phyloP scores from a whole-genome alignment of 2,329 filamentous ascomycete species.

The Cercospora citrullina region DNA sequence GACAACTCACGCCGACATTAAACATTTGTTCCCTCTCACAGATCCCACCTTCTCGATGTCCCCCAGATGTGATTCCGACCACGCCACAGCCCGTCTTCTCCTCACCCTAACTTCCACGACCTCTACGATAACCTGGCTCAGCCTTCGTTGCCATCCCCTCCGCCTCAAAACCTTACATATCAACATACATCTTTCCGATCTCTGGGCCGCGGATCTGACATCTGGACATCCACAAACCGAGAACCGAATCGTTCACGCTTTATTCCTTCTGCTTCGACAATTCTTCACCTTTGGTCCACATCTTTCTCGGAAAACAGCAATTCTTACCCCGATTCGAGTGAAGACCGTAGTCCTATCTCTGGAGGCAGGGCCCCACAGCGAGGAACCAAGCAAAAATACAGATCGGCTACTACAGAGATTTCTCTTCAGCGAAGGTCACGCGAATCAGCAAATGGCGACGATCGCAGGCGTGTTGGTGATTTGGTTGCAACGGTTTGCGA shows the following conservation, averaged over 20 bases:
- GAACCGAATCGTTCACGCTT: conserved; percentile 11
- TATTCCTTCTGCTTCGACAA: conserved; percentile 3
- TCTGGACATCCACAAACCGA: neutral
- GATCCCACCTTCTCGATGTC: neutral
- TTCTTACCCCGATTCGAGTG: neutral
- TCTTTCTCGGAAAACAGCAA: neutral
- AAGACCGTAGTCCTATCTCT: conserved; percentile 4
- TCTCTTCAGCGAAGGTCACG: neutral
- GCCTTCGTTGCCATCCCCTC: neutral
- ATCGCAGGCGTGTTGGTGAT: conserved; percentile 10
- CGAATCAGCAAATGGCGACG: conserved; percentile 3
- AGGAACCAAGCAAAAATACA: neutral
- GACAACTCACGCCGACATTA: conserved; percentile 2
- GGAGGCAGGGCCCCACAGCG: neutral
- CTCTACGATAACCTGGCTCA: neutral
- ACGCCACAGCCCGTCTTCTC: neutral
- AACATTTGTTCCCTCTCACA: neutral
- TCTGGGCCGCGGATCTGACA: neutral
- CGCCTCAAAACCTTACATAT: conserved; percentile 1
- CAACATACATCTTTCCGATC: conserved; percentile 4
- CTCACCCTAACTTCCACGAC: conserved; percentile 7
- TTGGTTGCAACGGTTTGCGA: conserved; percentile 11
- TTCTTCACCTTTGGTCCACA: conserved; percentile 3
- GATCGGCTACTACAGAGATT: neutral
- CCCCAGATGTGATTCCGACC: neutral